phyloP scores from a whole-genome alignment of 176 grass and related monocot genomes.

The Aegilops tauschii region DNA sequence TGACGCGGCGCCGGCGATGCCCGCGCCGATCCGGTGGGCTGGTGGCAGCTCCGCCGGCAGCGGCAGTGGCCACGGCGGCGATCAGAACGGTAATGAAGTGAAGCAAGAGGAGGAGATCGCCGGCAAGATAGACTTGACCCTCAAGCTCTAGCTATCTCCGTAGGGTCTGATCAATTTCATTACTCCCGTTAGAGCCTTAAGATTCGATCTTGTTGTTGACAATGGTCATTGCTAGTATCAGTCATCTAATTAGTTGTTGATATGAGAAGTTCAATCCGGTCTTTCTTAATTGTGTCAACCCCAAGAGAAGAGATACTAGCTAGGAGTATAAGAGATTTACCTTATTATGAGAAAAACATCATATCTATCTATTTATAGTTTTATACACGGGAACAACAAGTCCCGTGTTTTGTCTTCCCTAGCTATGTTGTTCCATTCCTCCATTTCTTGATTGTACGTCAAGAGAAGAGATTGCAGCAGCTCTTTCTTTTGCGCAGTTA shows the following conservation, averaged over 20 bases:
- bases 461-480: too few relatives aligned
- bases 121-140: conserved; percentile 33
- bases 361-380: background rate
- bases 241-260: background rate
- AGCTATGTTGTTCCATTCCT: too few relatives aligned
- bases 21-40: background rate
- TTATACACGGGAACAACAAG: background rate
- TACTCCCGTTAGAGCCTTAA: background rate
- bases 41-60: background rate
- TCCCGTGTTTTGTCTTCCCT: background rate
- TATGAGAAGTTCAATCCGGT: background rate
- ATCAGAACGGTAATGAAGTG: background rate
- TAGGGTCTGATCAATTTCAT: conserved; percentile 14
- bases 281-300: background rate
- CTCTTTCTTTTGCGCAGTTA: too few relatives aligned
- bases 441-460: too few relatives aligned
- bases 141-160: conserved; percentile 26
- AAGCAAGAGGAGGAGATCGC: background rate
- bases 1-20: background rate
- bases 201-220: background rate
- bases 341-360: background rate
- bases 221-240: background rate
- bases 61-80: background rate
- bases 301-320: background rate
- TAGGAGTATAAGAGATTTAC: background rate